These are phyloP conservation scores for Grosmannia serpens DNA, from an alignment of 2,329 filamentous ascomycete species.

Conservation along the genomic window DNA sequence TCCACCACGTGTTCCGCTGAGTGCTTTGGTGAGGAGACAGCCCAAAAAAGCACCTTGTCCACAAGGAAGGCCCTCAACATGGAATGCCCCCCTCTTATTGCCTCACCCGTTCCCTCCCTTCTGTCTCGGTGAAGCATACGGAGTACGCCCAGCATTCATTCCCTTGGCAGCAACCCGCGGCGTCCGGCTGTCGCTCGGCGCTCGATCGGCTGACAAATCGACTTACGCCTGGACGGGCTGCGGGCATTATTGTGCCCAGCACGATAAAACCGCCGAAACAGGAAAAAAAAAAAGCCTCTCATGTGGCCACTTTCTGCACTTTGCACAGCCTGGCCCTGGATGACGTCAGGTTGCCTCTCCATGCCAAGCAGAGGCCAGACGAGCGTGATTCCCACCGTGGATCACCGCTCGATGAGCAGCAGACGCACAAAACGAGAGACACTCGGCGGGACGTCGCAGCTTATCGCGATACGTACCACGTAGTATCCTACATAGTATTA, in stretches of 20 bases:
- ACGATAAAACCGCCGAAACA: not conserved
- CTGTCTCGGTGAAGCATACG: not conserved
- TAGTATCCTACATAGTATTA: too few relatives aligned
- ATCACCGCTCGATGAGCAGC: too few relatives aligned
- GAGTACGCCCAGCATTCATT: not conserved
- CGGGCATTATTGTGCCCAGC: not conserved
- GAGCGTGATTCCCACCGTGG: too few relatives aligned
- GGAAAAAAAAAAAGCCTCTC: not conserved
- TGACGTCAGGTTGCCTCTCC: not conserved
- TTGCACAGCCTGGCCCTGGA: not conserved
- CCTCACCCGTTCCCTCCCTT: too few relatives aligned
- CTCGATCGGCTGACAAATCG: not conserved
- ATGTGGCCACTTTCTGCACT: not conserved
- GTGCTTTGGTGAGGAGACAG: not conserved
- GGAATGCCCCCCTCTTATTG: not conserved
- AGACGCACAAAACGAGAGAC: too few relatives aligned
- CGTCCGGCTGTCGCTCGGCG: not conserved
- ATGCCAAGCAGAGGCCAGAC: not conserved
- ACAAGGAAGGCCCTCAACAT: not conserved
- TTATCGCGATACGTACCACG: too few relatives aligned
- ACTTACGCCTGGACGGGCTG: not conserved
- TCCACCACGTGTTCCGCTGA: not conserved
- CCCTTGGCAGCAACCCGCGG: not conserved
- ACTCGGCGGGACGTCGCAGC: too few relatives aligned
- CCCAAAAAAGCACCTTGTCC: not conserved